Evolutionary conservation across 225 moss, liverwort and hornwort species (phyloP), one percentile per base, ranked within the genome.

Genomic region (Bryum argenteum): DNA sequence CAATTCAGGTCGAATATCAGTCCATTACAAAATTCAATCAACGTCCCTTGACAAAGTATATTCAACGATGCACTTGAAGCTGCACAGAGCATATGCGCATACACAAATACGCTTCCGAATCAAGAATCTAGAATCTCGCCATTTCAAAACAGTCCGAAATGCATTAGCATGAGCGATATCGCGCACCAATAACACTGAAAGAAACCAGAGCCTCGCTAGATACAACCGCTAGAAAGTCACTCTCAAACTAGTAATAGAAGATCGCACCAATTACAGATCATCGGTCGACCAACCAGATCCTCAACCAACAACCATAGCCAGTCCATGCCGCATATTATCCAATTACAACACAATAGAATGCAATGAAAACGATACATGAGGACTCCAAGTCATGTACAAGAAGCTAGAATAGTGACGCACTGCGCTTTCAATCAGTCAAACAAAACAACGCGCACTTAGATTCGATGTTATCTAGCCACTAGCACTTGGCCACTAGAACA

Each of bases 281-380:
- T 22, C 17, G 44, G 14, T 18, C 4, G 11, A 55, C 28, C 58
- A 11, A 3, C 24, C 10, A 69, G 17, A 55, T 44, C 33, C 69
- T 21, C 43, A 59, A 60, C 53, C 15, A 65, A 43, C 48, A 65
- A 43, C 48, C 14, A 38, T 64, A 13, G 57, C 70, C 58, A 77
- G 2, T 40, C 65, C 15, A 54, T 16, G n/a, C 62, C 37, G 33
- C 62, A 54, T 62, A 1, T 10, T 55, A n/a, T 43, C 53, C 21
- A 52, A 20, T 17, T 62, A 1, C 10, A 63, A n/a, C 33, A 44
- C 17, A 52, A 20, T 17, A 7, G 50, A 70, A 40, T 8, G 7
- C 19, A 63, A 18, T 3, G 19, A 65, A 11, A 55, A 54, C 43
- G 10, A 57, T 23, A 58, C 64, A 73, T 3, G 17, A 15, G n/a